Base-by-base conservation (phyloP, 495 filamentous ascomycete species). In the Lasiosphaeriaceae sp. region DNA sequence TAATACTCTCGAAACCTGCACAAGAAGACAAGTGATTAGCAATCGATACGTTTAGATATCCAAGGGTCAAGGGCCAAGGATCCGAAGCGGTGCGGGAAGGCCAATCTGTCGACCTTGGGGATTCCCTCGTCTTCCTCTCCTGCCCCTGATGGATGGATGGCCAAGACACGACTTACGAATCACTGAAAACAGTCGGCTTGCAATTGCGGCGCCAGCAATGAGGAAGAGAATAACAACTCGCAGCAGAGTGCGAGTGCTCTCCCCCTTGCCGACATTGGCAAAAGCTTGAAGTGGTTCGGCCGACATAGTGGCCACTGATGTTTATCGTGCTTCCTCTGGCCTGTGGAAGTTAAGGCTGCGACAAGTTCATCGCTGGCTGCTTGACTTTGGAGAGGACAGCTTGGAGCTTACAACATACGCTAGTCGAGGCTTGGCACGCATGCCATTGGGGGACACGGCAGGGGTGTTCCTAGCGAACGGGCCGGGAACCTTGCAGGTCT, bases 1-100 rank as follows among this genome's bases (percentile, higher is more conserved):
- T 99, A 70, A 99, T 97, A 75, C 92, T 96, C 76, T 99, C 95
- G 67, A 99, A 99, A 44, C 95, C 90, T 93, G 58, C 26, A 31
- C 26, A 31, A 52, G 4, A 11, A n/a, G 34, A 58, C 55, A 67
- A 48, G 47, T 50, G 46, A 46, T 82, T 66, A 83, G 75, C 61
- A 64, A 4, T 29, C 19, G 41, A 41, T 19, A 23, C 7, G 2
- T 11, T 24, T 39, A 20, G 19, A 2, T 35, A 16, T 19, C 24
- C 1, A 2, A 52, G 50, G 19, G 14, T 11, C 9, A 29, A 52
- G 26, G 26, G 9, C 9, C 4, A 31, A 31, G n/a, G n/a, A n/a
- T n/a, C n/a, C n/a, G n/a, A n/a, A n/a, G n/a, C n/a, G n/a, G n/a
- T n/a, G n/a, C n/a, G n/a, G n/a, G n/a, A n/a, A n/a, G n/a, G n/a